Evolutionary conservation across 2,329 filamentous ascomycete species (phyloP).

Genomic region (Graphilbum fragrans): DNA sequence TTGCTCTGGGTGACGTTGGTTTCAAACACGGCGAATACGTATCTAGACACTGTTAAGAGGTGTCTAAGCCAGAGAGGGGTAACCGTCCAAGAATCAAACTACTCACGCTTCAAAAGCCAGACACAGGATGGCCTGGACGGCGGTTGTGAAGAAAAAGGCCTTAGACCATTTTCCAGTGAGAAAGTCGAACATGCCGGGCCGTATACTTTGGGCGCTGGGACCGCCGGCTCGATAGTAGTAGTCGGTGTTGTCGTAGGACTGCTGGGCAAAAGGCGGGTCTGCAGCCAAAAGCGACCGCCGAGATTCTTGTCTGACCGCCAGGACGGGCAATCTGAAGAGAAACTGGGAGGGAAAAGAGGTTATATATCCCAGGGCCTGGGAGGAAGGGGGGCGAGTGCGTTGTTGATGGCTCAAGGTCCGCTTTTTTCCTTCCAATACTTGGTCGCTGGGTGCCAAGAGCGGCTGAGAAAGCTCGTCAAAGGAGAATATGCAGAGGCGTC

Average conservation of each 20-base stretch:
- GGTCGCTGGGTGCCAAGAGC: not conserved
- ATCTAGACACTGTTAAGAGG: constrained; percentile 38
- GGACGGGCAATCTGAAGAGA: constrained; percentile 20
- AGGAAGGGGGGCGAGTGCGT: not conserved
- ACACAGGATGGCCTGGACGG: constrained; percentile 67
- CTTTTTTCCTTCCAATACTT: not conserved
- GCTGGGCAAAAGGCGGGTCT: constrained; percentile 19
- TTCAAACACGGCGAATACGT: constrained; percentile 84
- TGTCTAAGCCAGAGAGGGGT: not conserved
- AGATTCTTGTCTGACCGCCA: constrained; percentile 32
- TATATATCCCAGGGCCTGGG: not conserved
- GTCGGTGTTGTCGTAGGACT: constrained; percentile 18
- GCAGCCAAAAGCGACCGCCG: constrained; percentile 31
- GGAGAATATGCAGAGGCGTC: too few relatives aligned
- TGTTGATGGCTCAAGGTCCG: not conserved
- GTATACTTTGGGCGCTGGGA: constrained; percentile 20
- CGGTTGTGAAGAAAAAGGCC: constrained; percentile 63
- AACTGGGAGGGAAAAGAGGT: not conserved
- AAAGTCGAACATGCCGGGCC: constrained; percentile 51
- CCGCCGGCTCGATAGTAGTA: constrained; percentile 21
- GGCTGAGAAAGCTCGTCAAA: not conserved
- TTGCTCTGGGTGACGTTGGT: constrained; percentile 35
- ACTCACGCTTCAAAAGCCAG: constrained; percentile 79
- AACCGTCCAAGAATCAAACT: not conserved
- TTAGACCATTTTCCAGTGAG: constrained; percentile 83